Evolutionary conservation across 192 early-diverging fungal genomes (phyloP), one percentile per base, ranked within the genome.

Genomic region (Funneliformis geosporum): DNA sequence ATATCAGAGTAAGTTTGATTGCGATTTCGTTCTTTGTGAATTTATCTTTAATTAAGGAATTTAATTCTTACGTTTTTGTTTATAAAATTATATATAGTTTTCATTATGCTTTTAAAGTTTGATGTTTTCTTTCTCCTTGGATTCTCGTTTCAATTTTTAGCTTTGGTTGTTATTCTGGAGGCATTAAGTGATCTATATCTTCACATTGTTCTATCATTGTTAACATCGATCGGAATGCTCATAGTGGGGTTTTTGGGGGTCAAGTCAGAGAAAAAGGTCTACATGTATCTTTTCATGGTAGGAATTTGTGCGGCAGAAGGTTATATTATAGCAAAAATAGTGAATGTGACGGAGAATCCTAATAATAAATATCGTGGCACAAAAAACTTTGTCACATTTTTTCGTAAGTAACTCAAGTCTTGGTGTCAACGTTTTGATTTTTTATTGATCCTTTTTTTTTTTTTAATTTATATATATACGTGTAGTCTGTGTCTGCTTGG

Each of bases 41-140:
- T 33, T 33, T 33, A 33, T 2, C 33, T 33, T 38, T 68, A 76
- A 28, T 50, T 40, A 38, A 55, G 39, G 23, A 55, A 38, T 75
- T 38, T 46, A 43, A 46, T 47, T 78, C 6, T 78, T n/a, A 25
- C 16, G 0, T 40, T 33, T 67, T n/a, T 44, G 16, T 78, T 66
- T 38, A 43, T 68, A 12, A 47, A 10, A 2, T 40, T 76, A 16
- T 77, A 18, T n/a, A 38, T 38, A 39, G 92, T 95, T 70, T 88
- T 95, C 76, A 90, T 94, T 68, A 95, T 93, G 80, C 82, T 95
- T 47, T 85, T 95, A 64, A 95, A 95, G 83, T 92, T 95, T 21
- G 92, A 94, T 77, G 85, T 94, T 60, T 94, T 94, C 79, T 94
- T 94, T 60, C 92, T 94, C 60, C 87, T 94, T 43, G 88, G 91